Percentiles rank a stretch among this genome's conserved stretches.
Conservation (phyloP, 768 basidiomycete genomes). For the Leccinum barrowsii region DNA sequence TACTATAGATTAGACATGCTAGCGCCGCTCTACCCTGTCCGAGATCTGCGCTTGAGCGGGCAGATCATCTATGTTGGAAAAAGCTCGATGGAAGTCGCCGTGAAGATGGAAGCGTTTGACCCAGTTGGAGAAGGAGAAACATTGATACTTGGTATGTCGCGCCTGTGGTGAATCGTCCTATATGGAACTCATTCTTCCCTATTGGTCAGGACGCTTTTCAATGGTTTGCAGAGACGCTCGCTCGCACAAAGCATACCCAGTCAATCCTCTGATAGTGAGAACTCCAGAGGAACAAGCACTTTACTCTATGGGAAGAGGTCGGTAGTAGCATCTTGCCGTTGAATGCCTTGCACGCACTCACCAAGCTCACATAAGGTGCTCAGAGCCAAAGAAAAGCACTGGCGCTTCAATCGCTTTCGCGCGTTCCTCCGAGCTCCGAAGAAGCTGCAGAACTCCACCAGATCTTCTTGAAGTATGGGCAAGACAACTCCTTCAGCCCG, state of each 20-base stretch:
- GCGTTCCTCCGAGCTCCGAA: constrained; percentile 66
- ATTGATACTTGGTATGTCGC: constrained; percentile 51
- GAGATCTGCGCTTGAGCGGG: constrained; percentile 72
- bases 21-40: constrained; percentile 50
- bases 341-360: background rate
- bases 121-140: constrained; percentile 52
- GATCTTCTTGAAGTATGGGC: constrained; percentile 60
- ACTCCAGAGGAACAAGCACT: constrained; percentile 63
- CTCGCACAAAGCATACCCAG: constrained; percentile 59
- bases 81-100: constrained; percentile 82
- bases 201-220: constrained; percentile 70
- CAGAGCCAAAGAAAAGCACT: constrained; percentile 53
- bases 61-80: constrained; percentile 77
- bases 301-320: constrained; percentile 66
- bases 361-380: constrained; percentile 41
- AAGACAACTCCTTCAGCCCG: constrained; percentile 30
- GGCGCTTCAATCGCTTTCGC: constrained; percentile 58
- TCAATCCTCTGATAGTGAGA: constrained; percentile 58
- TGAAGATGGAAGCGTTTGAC: constrained; percentile 72
- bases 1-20: constrained; percentile 61
- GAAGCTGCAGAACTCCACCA: constrained; percentile 70
- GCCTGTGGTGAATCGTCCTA: constrained; percentile 1
- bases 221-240: constrained; percentile 80
- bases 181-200: background rate
- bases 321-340: constrained; percentile 10